Conservation (phyloP, 2,329 filamentous ascomycete genomes). For the Exophiala mesophila region DNA sequence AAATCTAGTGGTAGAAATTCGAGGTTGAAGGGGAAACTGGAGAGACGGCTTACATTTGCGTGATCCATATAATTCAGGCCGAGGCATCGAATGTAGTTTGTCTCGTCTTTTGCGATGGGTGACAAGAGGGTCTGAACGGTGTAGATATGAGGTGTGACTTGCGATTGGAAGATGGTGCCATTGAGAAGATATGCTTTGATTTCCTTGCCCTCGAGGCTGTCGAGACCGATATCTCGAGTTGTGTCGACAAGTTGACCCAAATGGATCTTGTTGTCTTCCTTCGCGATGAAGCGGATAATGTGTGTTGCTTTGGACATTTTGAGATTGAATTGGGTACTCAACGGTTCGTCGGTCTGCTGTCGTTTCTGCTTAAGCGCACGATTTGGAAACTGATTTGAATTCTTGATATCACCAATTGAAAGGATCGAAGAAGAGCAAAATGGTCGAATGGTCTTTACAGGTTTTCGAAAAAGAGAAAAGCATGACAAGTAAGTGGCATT, state of each 20-base stretch:
- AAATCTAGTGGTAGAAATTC: no score
- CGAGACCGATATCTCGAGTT: conserved; percentile 35
- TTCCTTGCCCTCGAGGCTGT: conserved; percentile 31
- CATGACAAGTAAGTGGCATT: no score
- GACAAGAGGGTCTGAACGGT: conserved; percentile 27
- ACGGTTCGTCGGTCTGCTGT: no score
- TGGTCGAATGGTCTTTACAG: no score
- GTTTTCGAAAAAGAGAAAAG: no score
- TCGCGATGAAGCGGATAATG: conserved; percentile 40
- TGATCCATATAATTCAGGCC: conserved; percentile 45
- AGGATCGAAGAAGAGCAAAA: no score
- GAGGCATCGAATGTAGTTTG: conserved; percentile 39
- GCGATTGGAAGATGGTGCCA: conserved; percentile 34
- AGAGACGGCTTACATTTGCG: conserved; percentile 26
- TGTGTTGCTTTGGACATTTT: conserved; percentile 34
- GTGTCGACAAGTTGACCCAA: conserved; percentile 36
- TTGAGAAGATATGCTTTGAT: conserved; percentile 33
- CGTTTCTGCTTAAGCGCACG: no score
- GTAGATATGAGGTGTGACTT: conserved; percentile 30
- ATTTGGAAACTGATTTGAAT: no score
- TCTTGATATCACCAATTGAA: no score
- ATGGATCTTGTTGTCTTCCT: conserved; percentile 39
- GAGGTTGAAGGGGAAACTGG: neutral
- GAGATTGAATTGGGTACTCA: no score
- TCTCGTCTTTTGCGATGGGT: conserved; percentile 22